A percentile compares a stretch with the other conserved stretches of the same genome.
Evolutionary conservation across 805 yeast species (phyloP).

Genomic region (Kodamaea leandrae): DNA sequence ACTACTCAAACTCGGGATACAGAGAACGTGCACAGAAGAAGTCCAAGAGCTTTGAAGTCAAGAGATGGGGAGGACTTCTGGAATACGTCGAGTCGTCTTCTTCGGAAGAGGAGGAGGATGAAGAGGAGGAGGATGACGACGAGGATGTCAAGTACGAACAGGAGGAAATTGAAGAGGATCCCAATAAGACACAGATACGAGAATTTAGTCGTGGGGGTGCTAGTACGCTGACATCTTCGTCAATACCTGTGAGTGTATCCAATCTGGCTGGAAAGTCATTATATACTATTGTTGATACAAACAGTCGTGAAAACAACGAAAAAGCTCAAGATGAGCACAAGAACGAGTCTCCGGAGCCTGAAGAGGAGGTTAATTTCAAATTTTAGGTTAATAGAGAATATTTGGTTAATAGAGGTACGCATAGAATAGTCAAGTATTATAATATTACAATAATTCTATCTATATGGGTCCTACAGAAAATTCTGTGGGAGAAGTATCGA

Average conservation of each 20-base stretch:
- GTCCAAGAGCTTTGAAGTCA: constrained; percentile 8
- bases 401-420: neutral
- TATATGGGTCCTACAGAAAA: neutral
- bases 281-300: constrained; percentile 25
- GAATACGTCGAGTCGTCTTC: constrained; percentile 33
- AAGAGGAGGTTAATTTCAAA: neutral
- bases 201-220: constrained; percentile 11
- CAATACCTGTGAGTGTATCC: no score
- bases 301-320: constrained; percentile 3
- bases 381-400: neutral
- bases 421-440: no score
- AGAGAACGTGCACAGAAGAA: constrained; percentile 13
- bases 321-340: neutral
- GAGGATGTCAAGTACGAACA: constrained; percentile 34
- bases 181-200: constrained; percentile 12
- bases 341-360: neutral
- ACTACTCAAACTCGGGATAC: constrained; percentile 38
- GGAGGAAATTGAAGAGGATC: constrained; percentile 29
- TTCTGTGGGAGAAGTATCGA: neutral
- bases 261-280: constrained; percentile 11
- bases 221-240: no score
- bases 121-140: constrained; percentile 37
- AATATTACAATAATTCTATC: neutral
- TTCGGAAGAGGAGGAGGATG: constrained; percentile 58
- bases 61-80: constrained; percentile 36